Percentiles rank a stretch among this genome's conserved stretches.
Conservation (phyloP, 805 yeast genomes). For the Metschnikowia gelsemii region DNA sequence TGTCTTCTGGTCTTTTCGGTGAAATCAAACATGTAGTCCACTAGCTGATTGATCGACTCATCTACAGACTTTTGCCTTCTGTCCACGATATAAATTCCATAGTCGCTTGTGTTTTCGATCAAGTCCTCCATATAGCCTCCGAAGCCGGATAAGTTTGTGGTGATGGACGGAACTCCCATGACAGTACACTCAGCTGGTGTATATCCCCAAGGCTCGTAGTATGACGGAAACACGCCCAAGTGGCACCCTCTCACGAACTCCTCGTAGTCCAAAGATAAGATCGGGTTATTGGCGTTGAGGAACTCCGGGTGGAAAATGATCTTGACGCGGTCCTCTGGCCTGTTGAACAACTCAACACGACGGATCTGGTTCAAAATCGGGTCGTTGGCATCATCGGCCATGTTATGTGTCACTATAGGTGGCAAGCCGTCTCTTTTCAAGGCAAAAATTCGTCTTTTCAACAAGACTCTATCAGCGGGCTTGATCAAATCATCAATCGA, state of each 20-base stretch:
- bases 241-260: conserved; percentile 98
- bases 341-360: conserved; percentile 86
- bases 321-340: conserved; percentile 87
- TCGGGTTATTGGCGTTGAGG: conserved; percentile 90
- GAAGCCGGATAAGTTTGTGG: conserved; percentile 93
- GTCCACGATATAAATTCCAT: conserved; percentile 96
- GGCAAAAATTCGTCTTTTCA: conserved; percentile 91
- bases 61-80: conserved; percentile 89
- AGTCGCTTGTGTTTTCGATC: conserved; percentile 90
- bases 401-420: conserved; percentile 95
- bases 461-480: conserved; percentile 81
- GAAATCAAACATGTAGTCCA: conserved; percentile 87
- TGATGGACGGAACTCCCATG: conserved; percentile 97
- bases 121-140: conserved; percentile 99
- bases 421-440: conserved; percentile 87
- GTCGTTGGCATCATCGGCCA: conserved; percentile 88
- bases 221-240: conserved; percentile 96
- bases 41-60: conserved; percentile 87
- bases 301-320: conserved; percentile 98
- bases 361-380: conserved; percentile 91
- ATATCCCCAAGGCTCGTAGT: conserved; percentile 99
- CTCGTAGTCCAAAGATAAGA: conserved; percentile 89
- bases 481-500: conserved; percentile 79
- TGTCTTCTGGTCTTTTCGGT: conserved; percentile 89
- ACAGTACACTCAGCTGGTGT: conserved; percentile 99